These are phyloP conservation scores for Fraxinus latifolia DNA, from an alignment of 305 asterid genomes.

Conservation along the genomic window DNA sequence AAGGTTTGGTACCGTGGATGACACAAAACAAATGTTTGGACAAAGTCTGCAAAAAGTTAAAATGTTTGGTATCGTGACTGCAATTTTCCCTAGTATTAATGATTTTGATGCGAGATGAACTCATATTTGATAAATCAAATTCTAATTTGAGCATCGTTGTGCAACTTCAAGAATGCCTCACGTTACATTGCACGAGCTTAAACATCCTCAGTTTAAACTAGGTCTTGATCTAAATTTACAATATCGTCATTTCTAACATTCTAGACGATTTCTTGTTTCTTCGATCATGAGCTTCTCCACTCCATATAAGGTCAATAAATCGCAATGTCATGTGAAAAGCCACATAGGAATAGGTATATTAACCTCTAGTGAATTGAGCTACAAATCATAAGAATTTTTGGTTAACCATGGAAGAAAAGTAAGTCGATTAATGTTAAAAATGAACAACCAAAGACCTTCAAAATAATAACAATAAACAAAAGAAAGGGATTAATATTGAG, in stretches of 20 bases:
- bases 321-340: neutral
- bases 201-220: neutral
- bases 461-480: neutral
- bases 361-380: neutral
- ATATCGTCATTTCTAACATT: too few relatives aligned
- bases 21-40: too few relatives aligned
- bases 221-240: neutral
- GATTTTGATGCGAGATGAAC: neutral
- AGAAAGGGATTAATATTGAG: neutral
- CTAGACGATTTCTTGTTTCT: too few relatives aligned
- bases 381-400: too few relatives aligned
- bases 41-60: too few relatives aligned
- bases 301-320: neutral
- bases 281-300: neutral
- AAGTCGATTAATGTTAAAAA: neutral
- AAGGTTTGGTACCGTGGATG: too few relatives aligned
- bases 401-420: neutral
- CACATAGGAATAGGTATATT: neutral
- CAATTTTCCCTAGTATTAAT: too few relatives aligned
- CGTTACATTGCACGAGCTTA: neutral
- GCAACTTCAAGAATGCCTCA: neutral
- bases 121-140: neutral
- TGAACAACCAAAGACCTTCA: too few relatives aligned
- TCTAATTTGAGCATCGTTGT: neutral
- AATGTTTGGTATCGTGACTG: too few relatives aligned